Evolutionary conservation across 768 basidiomycete species (phyloP).

Genomic region (Gyrodon lividus): DNA sequence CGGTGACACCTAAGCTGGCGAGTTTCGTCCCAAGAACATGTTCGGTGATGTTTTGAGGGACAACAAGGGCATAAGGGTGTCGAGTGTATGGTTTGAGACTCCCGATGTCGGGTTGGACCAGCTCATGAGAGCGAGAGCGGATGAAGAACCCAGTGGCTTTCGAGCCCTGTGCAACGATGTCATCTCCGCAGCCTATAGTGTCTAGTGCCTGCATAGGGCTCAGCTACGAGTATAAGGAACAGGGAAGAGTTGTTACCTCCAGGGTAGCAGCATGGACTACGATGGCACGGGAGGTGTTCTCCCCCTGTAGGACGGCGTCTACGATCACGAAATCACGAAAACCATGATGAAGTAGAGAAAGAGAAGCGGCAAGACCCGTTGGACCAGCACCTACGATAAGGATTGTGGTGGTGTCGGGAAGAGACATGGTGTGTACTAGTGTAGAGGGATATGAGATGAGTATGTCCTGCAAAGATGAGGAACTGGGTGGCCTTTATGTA

Average conservation of each 20-base stretch:
- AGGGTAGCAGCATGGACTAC: constrained; percentile 52
- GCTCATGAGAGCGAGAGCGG: constrained; percentile 28
- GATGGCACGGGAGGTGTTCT: constrained; percentile 43
- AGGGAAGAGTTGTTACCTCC: constrained; percentile 36
- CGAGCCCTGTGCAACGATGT: constrained; percentile 37
- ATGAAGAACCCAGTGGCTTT: constrained; percentile 28
- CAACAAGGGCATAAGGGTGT: constrained; percentile 41
- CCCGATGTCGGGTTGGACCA: constrained; percentile 33
- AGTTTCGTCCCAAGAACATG: constrained; percentile 37
- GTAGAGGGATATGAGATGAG: too few relatives aligned
- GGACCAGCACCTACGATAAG: constrained; percentile 54
- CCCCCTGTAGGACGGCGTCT: constrained; percentile 35
- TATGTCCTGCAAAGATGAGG: neutral
- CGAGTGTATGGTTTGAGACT: constrained; percentile 40
- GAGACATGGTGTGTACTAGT: constrained; percentile 19
- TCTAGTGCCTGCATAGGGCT: constrained; percentile 46
- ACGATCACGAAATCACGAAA: constrained; percentile 44
- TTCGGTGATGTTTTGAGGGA: constrained; percentile 48
- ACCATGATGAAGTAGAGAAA: constrained; percentile 43
- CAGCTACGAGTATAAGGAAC: constrained; percentile 16
- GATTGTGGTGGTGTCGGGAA: constrained; percentile 39
- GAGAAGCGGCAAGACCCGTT: constrained; percentile 44
- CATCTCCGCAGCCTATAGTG: constrained; percentile 40
- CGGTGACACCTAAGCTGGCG: constrained; percentile 28
- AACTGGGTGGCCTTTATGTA: neutral